Conservation (phyloP, 169 alveolate genomes). For the Neospora caninum region DNA sequence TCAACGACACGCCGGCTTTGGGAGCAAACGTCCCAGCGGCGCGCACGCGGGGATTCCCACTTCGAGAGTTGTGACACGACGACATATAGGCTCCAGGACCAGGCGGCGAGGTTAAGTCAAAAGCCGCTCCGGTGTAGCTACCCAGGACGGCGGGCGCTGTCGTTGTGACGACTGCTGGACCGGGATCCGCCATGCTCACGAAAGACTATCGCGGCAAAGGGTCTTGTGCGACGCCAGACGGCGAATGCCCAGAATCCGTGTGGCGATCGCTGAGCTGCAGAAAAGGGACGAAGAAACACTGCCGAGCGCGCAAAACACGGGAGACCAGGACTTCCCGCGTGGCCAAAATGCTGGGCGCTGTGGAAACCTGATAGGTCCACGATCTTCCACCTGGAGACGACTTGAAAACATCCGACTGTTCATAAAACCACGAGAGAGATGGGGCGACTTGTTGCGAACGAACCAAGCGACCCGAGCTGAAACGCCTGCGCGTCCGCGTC, state of each 20-base stretch:
- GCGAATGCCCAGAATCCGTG: not conserved
- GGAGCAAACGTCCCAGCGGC: not conserved
- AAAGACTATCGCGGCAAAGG: not conserved
- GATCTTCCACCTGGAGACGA: no score
- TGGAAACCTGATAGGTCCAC: no score
- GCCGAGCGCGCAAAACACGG: no score
- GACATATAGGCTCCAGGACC: not conserved
- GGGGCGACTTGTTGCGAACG: no score
- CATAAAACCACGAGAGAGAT: no score
- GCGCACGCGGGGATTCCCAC: not conserved
- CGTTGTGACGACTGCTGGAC: constrained; percentile 8
- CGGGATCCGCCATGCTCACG: not conserved
- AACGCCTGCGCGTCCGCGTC: no score
- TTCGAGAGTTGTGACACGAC: not conserved
- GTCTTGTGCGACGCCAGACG: not conserved
- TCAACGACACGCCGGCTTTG: not conserved
- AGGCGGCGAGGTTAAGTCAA: not conserved
- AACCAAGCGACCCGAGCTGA: no score
- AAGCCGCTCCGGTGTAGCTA: not conserved
- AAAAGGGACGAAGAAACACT: not conserved
- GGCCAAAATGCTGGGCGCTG: no score
- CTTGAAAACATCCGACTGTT: no score
- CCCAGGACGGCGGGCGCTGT: constrained; percentile 23
- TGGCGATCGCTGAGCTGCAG: not conserved
- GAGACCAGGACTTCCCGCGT: no score